Evolutionary conservation across 345 rosid genomes (phyloP).

Genomic region (Hypericum perforatum): DNA sequence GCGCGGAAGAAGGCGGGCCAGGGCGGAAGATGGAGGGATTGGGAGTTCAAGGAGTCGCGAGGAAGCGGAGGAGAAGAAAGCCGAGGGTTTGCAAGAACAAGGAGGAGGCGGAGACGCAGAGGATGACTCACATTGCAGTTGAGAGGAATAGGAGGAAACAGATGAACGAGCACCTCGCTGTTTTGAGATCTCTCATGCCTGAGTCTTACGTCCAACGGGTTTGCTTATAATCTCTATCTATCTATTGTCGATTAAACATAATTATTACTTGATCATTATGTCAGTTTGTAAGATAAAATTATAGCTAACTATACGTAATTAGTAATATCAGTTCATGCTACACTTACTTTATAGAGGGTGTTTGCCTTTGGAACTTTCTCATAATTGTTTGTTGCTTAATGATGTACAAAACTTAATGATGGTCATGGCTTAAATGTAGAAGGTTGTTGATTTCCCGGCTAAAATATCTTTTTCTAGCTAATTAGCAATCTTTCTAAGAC

Average conservation of each 20-base stretch:
- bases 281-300: too few species aligned
- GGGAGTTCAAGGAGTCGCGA: constrained; percentile 29
- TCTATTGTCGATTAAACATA: not conserved
- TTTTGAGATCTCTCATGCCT: constrained; percentile 80
- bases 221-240: not conserved
- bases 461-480: too few species aligned
- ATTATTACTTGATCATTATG: too few species aligned
- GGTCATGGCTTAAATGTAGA: too few species aligned
- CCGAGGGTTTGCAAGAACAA: constrained; percentile 68
- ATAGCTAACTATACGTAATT: too few species aligned
- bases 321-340: too few species aligned
- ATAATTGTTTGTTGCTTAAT: too few species aligned
- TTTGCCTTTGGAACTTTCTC: too few species aligned
- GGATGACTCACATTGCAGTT: constrained; percentile 90
- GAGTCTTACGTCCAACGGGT: constrained; percentile 77
- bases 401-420: too few species aligned
- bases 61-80: constrained; percentile 64
- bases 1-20: not conserved
- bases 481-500: too few species aligned
- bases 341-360: too few species aligned
- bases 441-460: too few species aligned
- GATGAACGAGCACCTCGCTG: constrained; percentile 79
- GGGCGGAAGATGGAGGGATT: constrained; percentile 9
- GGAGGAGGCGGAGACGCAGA: constrained; percentile 76
- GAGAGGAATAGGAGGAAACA: constrained; percentile 85